phyloP scores from a whole-genome alignment of 2,329 filamentous ascomycete genomes.

The Tolypocladium paradoxum region DNA sequence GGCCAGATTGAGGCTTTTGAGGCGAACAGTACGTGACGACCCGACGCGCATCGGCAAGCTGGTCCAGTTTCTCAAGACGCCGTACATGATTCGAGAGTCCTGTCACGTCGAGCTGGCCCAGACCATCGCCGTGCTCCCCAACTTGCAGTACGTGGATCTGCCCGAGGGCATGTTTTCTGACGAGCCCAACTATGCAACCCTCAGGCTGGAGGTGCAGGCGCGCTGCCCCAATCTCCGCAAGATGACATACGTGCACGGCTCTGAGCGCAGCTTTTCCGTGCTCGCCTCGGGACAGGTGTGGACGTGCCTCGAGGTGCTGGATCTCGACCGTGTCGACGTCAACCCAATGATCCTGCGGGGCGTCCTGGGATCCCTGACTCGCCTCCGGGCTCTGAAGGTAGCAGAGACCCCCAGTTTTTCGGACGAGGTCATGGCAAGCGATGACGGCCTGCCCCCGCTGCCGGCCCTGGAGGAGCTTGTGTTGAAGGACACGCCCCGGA shows the following conservation, averaged over 20 bases:
- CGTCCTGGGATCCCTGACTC: conserved; percentile 55
- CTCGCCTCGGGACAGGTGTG: conserved; percentile 57
- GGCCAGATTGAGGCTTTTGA: conserved; percentile 65
- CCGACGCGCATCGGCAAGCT: conserved; percentile 54
- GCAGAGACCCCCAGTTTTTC: conserved; percentile 58
- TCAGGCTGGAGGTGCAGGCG: conserved; percentile 76
- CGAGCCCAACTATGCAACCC: conserved; percentile 60
- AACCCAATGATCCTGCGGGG: conserved; percentile 61
- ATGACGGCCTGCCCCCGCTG: conserved; percentile 57
- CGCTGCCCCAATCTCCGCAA: conserved; percentile 76
- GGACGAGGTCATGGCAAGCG: conserved; percentile 63
- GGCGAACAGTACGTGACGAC: conserved; percentile 71
- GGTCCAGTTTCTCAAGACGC: conserved; percentile 74
- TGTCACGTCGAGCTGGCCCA: conserved; percentile 76
- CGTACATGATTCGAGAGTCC: conserved; percentile 90
- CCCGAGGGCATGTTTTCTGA: conserved; percentile 81
- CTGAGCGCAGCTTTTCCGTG: conserved; percentile 65
- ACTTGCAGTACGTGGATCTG: conserved; percentile 80
- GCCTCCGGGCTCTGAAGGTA: conserved; percentile 65
- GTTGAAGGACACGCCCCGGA: conserved; percentile 57
- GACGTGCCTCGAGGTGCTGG: conserved; percentile 61
- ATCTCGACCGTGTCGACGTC: conserved; percentile 56
- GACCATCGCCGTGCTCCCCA: conserved; percentile 73
- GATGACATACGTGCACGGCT: conserved; percentile 73
- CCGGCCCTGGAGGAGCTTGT: conserved; percentile 65